Evolutionary conservation across 2,329 filamentous ascomycete species (phyloP).

Genomic region (Epichloe brachyelytri): DNA sequence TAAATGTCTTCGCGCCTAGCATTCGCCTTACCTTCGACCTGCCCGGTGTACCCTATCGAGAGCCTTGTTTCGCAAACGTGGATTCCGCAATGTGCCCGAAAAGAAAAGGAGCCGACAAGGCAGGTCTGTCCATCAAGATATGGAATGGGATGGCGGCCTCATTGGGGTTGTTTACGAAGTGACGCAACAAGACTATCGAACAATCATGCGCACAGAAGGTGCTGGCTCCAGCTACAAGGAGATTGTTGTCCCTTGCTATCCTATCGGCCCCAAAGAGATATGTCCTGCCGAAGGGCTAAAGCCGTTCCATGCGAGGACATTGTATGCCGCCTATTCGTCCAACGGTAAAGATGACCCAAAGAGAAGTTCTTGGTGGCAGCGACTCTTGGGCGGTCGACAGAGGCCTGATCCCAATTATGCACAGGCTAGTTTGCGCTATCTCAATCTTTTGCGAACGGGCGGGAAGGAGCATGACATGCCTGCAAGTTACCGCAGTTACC

Average conservation of each 20-base stretch:
- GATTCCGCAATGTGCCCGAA: constrained; percentile 40
- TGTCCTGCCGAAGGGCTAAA: constrained; percentile 47
- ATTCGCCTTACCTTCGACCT: constrained; percentile 75
- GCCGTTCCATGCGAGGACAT: constrained; percentile 72
- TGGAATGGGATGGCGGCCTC: constrained; percentile 63
- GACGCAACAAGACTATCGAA: constrained; percentile 65
- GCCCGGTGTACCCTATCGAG: constrained; percentile 69
- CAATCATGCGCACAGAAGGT: constrained; percentile 83
- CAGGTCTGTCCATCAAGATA: constrained; percentile 6
- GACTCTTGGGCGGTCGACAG: constrained; percentile 30
- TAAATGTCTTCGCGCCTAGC: constrained; percentile 71
- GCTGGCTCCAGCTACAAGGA: constrained; percentile 78
- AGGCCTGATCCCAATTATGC: constrained; percentile 60
- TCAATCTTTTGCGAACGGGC: constrained; percentile 67
- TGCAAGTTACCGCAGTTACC: constrained; percentile 60
- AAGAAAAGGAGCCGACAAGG: constrained; percentile 17
- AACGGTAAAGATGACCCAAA: constrained; percentile 17
- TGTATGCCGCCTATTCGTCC: constrained; percentile 53
- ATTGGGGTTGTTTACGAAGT: constrained; percentile 95
- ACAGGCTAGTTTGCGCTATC: constrained; percentile 72
- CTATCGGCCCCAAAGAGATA: constrained; percentile 44
- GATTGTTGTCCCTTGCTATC: constrained; percentile 64
- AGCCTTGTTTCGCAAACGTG: constrained; percentile 88
- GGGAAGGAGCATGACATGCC: constrained; percentile 73
- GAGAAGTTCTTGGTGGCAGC: constrained; percentile 31